Conservation (phyloP, 2,329 filamentous ascomycete species). For the Colletotrichum noveboracense region DNA sequence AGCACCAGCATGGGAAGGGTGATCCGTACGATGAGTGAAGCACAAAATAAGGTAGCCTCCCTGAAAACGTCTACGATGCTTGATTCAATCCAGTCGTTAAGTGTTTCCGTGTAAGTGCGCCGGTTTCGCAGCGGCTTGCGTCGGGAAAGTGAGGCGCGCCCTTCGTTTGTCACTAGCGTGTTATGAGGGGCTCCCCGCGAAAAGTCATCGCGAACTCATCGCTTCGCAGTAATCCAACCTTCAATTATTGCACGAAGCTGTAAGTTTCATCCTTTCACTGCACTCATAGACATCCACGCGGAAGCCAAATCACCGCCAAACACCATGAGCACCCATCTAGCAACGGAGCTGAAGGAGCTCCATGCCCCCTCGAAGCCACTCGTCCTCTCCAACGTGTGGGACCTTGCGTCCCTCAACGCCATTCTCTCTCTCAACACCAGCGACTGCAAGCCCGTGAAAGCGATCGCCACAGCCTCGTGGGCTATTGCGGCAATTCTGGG, state of each 20-base stretch:
- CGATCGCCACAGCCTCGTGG: conserved; percentile 56
- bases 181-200: not conserved
- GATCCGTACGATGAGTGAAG: not conserved
- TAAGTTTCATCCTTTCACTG: rapidly evolving
- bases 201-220: not conserved
- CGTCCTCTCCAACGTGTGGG: conserved; percentile 61
- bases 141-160: not conserved
- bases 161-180: not conserved
- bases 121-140: not conserved
- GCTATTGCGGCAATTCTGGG: conserved; percentile 53
- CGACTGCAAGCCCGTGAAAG: conserved; percentile 39
- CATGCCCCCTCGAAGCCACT: conserved; percentile 57
- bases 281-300: rapidly evolving
- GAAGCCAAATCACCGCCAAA: rapidly evolving
- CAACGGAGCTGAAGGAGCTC: conserved; percentile 43
- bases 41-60: rapidly evolving
- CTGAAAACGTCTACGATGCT: not conserved
- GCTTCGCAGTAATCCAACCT: not conserved
- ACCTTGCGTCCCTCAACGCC: conserved; percentile 51
- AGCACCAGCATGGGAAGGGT: not conserved
- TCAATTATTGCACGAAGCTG: rapidly evolving
- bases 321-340: conserved; percentile 31
- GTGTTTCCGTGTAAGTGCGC: not conserved
- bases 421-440: conserved; percentile 47
- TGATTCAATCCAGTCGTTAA: not conserved